Conservation (phyloP, 164 flowering plant genomes). For the Tetrastigma voinierianum region DNA sequence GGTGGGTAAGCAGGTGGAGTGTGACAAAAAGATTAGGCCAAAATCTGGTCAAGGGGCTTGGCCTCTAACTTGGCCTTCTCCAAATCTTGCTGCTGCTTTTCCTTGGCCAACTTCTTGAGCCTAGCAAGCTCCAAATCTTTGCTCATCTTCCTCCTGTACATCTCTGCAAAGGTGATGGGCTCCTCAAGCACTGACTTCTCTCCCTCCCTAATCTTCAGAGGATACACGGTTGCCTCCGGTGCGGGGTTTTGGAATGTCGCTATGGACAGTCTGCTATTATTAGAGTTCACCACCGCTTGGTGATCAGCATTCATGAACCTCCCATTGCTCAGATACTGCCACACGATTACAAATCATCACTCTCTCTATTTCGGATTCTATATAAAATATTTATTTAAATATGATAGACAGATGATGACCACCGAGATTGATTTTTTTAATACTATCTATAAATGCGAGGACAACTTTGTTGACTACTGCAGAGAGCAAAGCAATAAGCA, state of each 20-base stretch:
- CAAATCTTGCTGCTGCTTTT: conserved; percentile 26
- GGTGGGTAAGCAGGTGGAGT: too few species aligned
- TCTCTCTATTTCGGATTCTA: not conserved
- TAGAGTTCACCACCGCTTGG: conserved; percentile 89
- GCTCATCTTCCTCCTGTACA: conserved; percentile 84
- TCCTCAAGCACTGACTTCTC: conserved; percentile 64
- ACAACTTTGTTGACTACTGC: too few species aligned
- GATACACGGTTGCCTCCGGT: conserved; percentile 74
- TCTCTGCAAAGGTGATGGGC: conserved; percentile 73
- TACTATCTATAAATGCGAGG: too few species aligned
- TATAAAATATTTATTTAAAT: too few species aligned
- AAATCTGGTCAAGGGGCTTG: conserved; percentile 39
- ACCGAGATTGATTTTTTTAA: too few species aligned
- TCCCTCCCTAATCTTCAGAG: conserved; percentile 60
- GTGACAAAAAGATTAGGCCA: conserved; percentile 27
- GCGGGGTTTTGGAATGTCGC: conserved; percentile 94
- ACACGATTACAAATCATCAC: not conserved
- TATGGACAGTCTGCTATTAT: conserved; percentile 65
- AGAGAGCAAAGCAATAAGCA: too few species aligned
- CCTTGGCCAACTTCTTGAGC: conserved; percentile 75
- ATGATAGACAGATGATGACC: too few species aligned
- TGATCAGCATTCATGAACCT: conserved; percentile 93
- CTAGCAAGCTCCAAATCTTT: conserved; percentile 68
- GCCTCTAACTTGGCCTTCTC: conserved; percentile 38
- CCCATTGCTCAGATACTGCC: conserved; percentile 81